phyloP scores from a whole-genome alignment of 169 alveolate genomes.

The Plasmodium coatneyi region DNA sequence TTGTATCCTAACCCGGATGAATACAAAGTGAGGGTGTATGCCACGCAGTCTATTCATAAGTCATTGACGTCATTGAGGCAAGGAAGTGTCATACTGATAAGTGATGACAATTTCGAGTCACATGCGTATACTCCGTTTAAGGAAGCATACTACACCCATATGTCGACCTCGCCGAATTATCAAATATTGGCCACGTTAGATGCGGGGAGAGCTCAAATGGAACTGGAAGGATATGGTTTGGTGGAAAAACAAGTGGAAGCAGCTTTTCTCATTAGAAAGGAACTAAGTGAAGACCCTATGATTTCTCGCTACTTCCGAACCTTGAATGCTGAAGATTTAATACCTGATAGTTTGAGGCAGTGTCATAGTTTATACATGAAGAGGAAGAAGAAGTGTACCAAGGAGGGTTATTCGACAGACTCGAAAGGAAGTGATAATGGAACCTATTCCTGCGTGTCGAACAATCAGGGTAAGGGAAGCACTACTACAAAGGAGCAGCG shows the following conservation, averaged over 20 bases:
- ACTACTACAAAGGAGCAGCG: neutral
- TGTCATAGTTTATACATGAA: constrained; percentile 36
- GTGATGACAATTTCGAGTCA: constrained; percentile 79
- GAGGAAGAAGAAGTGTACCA: neutral
- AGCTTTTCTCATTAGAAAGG: constrained; percentile 75
- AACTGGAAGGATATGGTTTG: constrained; percentile 78
- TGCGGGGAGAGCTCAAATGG: constrained; percentile 83
- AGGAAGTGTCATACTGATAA: constrained; percentile 78
- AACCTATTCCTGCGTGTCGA: constrained; percentile 26
- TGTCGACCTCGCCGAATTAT: constrained; percentile 83
- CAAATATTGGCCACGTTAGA: constrained; percentile 79
- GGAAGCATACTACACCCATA: constrained; percentile 82
- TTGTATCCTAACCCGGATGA: constrained; percentile 77
- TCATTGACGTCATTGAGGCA: constrained; percentile 79
- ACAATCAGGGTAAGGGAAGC: neutral
- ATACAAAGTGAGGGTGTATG: constrained; percentile 80
- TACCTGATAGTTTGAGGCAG: constrained; percentile 69
- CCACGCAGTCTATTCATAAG: constrained; percentile 81
- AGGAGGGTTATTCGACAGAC: constrained; percentile 4
- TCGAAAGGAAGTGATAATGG: constrained; percentile 18
- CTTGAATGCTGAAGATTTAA: constrained; percentile 47
- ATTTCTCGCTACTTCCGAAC: constrained; percentile 71
- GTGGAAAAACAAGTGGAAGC: constrained; percentile 80
- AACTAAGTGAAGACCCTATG: constrained; percentile 75
- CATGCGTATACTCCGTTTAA: constrained; percentile 80